A percentile compares a stretch with the other conserved stretches of the same genome.
Conservation (phyloP, 129 eudicot species). For the Lonicera japonica region DNA sequence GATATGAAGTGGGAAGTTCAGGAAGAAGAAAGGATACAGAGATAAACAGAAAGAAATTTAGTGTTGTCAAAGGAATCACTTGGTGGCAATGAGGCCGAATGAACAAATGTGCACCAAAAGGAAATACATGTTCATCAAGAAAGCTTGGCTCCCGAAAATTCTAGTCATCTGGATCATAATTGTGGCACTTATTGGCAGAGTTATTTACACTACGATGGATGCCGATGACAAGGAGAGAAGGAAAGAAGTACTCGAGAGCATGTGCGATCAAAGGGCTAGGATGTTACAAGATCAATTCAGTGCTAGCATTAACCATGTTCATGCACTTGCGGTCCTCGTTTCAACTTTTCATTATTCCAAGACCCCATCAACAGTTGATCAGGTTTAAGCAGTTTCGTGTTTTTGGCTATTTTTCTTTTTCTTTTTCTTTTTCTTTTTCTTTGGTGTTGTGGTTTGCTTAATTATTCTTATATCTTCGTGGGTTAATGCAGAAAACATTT, state of each 20-base stretch:
- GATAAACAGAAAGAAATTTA: background rate
- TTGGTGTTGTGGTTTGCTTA: too few species aligned
- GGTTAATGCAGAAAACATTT: constrained; percentile 61
- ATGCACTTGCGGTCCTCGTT: constrained; percentile 76
- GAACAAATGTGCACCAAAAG: constrained; percentile 46
- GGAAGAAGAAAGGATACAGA: constrained; percentile 11
- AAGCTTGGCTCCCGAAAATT: constrained; percentile 28
- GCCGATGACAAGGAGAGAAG: constrained; percentile 50
- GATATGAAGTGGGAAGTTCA: constrained; percentile 17
- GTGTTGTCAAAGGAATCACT: constrained; percentile 35
- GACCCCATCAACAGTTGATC: constrained; percentile 76
- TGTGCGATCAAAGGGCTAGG: constrained; percentile 89
- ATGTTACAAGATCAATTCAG: constrained; percentile 83
- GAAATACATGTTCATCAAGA: constrained; percentile 25
- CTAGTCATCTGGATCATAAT: constrained; percentile 35
- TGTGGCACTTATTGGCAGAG: constrained; percentile 19
- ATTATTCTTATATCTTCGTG: constrained; percentile 5
- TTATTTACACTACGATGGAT: constrained; percentile 37
- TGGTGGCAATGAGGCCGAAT: constrained; percentile 54
- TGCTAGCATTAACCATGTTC: constrained; percentile 84
- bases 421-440: background rate
- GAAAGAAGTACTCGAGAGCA: constrained; percentile 59
- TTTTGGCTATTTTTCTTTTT: background rate
- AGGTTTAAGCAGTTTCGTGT: constrained; percentile 33
- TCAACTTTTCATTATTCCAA: constrained; percentile 76